A percentile compares a stretch with the other conserved stretches of the same genome.
Evolutionary conservation across 2,329 filamentous ascomycete species (phyloP).

Genomic region (Xylaria sp.): DNA sequence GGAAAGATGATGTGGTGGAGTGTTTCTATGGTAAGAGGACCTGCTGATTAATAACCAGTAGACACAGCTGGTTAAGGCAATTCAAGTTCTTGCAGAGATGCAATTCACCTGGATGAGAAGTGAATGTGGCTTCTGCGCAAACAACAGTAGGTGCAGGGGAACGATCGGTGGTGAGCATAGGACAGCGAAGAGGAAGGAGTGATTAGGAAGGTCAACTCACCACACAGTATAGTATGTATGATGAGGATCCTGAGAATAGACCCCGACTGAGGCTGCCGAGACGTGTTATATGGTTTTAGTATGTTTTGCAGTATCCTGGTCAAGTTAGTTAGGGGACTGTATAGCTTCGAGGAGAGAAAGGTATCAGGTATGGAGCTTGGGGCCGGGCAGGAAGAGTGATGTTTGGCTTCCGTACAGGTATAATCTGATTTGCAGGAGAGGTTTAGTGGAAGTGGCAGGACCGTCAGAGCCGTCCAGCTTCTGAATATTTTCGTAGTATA

Average conservation of each 20-base stretch:
- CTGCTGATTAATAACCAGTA: background rate
- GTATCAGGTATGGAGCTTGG: background rate
- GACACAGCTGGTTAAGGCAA: background rate
- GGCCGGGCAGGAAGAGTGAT: background rate
- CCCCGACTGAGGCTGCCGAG: background rate
- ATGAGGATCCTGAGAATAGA: background rate
- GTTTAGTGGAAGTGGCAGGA: background rate
- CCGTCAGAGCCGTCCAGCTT: background rate
- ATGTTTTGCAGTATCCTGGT: no score
- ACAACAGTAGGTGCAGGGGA: background rate
- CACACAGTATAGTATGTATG: background rate
- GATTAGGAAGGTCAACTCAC: background rate
- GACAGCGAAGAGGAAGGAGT: background rate
- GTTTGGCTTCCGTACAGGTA: no score
- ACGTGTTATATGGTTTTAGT: background rate
- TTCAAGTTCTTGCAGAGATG: background rate
- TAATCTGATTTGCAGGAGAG: background rate
- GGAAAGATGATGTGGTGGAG: background rate
- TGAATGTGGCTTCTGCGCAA: no score
- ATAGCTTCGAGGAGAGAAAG: background rate
- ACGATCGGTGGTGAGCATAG: background rate
- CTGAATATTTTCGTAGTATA: background rate
- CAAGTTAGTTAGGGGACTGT: background rate
- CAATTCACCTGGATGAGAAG: no score
- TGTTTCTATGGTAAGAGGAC: background rate